Evolutionary conservation across 257 asterid genomes (phyloP).

Genomic region (Solanum clarkiae): DNA sequence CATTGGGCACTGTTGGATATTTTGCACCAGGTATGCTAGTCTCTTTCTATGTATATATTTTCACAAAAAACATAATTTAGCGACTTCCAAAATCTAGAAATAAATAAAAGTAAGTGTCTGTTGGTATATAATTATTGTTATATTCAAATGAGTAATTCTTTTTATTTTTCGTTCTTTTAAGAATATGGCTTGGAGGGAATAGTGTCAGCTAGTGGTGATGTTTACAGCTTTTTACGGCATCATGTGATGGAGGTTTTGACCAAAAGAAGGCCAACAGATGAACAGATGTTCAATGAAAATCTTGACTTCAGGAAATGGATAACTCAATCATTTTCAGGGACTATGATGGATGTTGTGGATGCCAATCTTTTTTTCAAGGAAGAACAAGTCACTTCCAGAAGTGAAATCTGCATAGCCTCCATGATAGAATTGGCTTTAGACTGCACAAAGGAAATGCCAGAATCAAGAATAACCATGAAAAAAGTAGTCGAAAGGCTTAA

Average conservation of each 20-base stretch:
- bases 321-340: not conserved
- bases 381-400: too few species aligned
- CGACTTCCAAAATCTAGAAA: not conserved
- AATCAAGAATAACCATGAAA: too few species aligned
- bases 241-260: too few species aligned
- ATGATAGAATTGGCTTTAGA: too few species aligned
- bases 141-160: too few species aligned
- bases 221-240: too few species aligned
- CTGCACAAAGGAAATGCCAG: too few species aligned
- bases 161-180: not conserved
- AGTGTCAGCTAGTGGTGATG: too few species aligned
- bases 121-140: not conserved
- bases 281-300: not conserved
- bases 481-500: too few species aligned
- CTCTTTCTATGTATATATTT: too few species aligned
- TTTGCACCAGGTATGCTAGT: slow-evolving; percentile 21
- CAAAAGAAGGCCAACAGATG: not conserved
- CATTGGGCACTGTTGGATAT: slow-evolving; percentile 9
- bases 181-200: not conserved
- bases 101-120: not conserved
- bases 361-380: not conserved
- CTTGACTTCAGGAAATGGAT: not conserved
- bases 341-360: not conserved
- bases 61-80: too few species aligned
- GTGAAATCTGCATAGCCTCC: too few species aligned